Evolutionary conservation across 352 stramenopile species (phyloP).

Genomic region (Phytophthora vignae): DNA sequence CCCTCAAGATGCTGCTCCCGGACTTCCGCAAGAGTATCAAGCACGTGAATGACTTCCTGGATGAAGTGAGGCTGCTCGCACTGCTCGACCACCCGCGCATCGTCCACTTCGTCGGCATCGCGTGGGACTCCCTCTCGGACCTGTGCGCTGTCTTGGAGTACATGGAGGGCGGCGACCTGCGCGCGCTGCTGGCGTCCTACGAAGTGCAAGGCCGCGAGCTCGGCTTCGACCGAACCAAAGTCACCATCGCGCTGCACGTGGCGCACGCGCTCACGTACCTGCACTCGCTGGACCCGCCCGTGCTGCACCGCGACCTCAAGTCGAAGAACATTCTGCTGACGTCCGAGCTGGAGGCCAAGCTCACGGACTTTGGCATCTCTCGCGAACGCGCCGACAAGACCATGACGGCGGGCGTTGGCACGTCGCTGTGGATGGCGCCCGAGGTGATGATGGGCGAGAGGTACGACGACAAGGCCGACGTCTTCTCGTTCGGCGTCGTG

Average conservation of each 20-base stretch:
- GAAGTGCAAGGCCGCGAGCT: constrained; percentile 4
- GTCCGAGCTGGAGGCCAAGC: constrained; percentile 37
- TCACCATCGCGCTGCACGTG: constrained; percentile 51
- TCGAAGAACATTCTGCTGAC: constrained; percentile 49
- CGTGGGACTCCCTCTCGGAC: constrained; percentile 57
- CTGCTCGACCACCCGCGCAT: constrained; percentile 58
- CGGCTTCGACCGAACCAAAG: constrained; percentile 48
- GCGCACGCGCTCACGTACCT: constrained; percentile 51
- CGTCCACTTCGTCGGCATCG: constrained; percentile 61
- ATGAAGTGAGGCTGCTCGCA: constrained; percentile 61
- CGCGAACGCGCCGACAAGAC: constrained; percentile 35
- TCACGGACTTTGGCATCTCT: constrained; percentile 56
- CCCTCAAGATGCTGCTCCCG: constrained; percentile 34
- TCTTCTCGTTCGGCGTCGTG: constrained; percentile 25
- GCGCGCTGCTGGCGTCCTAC: constrained; percentile 45
- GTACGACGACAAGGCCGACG: constrained; percentile 26
- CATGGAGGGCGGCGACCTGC: constrained; percentile 68
- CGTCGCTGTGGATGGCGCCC: constrained; percentile 47
- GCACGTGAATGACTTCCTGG: constrained; percentile 17
- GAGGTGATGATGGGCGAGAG: constrained; percentile 29
- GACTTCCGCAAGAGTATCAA: constrained; percentile 28
- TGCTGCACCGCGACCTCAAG: constrained; percentile 57
- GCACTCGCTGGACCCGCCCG: constrained; percentile 32
- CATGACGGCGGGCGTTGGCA: constrained; percentile 48
- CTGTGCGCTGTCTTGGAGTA: constrained; percentile 60